Evolutionary conservation across 1,284 basidiomycete genomes (phyloP).

Genomic region (Ustilago hordei): DNA sequence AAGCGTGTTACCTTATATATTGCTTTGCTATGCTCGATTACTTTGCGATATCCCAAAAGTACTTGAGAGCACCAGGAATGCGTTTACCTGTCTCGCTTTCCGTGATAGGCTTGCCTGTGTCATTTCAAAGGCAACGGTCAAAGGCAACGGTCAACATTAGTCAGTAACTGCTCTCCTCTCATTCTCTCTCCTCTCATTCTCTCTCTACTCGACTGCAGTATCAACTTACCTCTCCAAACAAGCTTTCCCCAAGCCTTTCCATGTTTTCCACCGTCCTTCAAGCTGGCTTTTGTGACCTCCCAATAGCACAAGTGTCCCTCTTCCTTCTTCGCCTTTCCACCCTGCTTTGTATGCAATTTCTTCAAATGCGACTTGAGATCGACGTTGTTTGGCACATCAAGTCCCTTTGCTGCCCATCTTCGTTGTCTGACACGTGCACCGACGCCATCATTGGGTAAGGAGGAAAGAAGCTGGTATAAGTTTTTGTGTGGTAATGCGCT

Average conservation of each 20-base stretch:
- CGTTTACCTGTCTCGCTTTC: slow-evolving; percentile 32
- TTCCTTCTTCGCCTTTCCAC: slow-evolving; percentile 14
- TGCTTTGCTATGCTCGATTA: slow-evolving; percentile 1
- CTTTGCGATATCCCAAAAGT: slow-evolving; percentile 43
- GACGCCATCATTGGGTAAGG: slow-evolving; percentile 53
- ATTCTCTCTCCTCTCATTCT: neutral
- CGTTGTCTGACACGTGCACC: slow-evolving; percentile 44
- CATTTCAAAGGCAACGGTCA: neutral
- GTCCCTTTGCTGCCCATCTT: slow-evolving; percentile 49
- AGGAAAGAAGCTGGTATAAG: slow-evolving; percentile 52
- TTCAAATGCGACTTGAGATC: slow-evolving; percentile 30
- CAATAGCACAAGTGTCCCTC: slow-evolving; percentile 50
- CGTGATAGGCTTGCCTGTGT: slow-evolving; percentile 48
- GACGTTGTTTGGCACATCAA: slow-evolving; percentile 30
- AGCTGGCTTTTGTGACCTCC: slow-evolving; percentile 49
- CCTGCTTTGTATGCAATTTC: slow-evolving; percentile 8
- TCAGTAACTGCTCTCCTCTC: neutral
- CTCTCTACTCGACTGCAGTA: neutral
- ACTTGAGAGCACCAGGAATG: slow-evolving; percentile 55
- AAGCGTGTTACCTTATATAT: neutral
- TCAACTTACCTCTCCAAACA: slow-evolving; percentile 58
- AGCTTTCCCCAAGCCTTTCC: slow-evolving; percentile 59
- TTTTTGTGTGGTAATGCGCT: slow-evolving; percentile 42
- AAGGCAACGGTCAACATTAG: neutral
- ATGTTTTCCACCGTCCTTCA: slow-evolving; percentile 56